Base-by-base conservation (phyloP, 2,329 filamentous ascomycete species). In the Pseudogymnoascus sp. region DNA sequence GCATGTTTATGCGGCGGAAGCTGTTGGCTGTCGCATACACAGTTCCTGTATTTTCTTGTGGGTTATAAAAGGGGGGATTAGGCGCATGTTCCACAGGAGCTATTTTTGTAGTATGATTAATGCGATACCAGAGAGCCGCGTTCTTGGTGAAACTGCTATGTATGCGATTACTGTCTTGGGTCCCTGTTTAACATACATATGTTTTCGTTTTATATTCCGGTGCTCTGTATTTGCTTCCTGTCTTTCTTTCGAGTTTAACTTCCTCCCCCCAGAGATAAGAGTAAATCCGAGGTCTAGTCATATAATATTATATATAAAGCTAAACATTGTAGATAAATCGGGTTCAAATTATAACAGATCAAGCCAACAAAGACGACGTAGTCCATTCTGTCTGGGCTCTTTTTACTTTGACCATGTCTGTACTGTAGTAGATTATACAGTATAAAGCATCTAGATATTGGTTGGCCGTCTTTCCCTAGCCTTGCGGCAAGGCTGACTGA, bases 51-150 rank as follows among this genome's bases (percentile, higher is more conserved):
- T 56, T 56, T 56, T 56, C 29, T 56, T 33, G 29, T 33, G 50
- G 50, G 50, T 35, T 56, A 56, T 56, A 33, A 56, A 56, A 35
- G 50, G 50, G 50, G 50, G 50, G 29, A 56, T 56, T 56, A 56
- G 50, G 50, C 50, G 50, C 50, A 33, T 56, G 50, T 56, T 31
- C 50, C 50, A 56, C 16, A 56, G 50, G 29, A 56, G 29, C 50
- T 56, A 56, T 56, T 56, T 14, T 19, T 19, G 16, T 56, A 56
- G 50, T 56, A 56, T 14, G 50, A 56, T 56, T 56, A 56, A 56
- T 35, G 50, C 50, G 50, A 56, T 56, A 56, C 50, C 29, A 33
- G 6, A 56, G 50, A 56, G 8, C 16, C 50, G 29, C 16, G 50
- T 56, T 35, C 50, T 56, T 21, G 6, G 50, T 56, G 29, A 56